Evolutionary conservation across 108 stramenopile species (phyloP).

Genomic region (Licmophora abbreviata): DNA sequence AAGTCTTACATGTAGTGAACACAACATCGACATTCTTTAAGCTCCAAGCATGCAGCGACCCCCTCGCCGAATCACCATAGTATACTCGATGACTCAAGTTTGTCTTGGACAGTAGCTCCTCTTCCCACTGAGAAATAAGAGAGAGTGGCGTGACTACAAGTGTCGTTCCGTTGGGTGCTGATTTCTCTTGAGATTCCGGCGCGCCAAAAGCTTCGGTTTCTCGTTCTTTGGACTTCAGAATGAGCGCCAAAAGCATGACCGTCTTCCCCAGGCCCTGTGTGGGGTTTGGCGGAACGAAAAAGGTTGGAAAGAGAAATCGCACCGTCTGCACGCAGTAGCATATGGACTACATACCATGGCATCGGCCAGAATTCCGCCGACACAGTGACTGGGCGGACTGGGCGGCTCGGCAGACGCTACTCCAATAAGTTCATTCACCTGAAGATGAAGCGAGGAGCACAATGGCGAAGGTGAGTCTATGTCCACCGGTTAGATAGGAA

Average conservation of each 20-base stretch:
- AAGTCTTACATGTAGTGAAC: constrained; percentile 47
- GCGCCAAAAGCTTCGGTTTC: background rate
- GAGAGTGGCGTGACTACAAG: constrained; percentile 75
- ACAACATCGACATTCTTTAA: constrained; percentile 68
- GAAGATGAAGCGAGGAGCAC: too few species aligned
- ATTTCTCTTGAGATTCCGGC: constrained; percentile 2
- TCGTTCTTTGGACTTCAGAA: constrained; percentile 44
- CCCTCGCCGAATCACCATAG: constrained; percentile 38
- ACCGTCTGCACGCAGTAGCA: background rate
- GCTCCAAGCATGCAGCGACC: constrained; percentile 3
- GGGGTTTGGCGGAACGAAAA: background rate
- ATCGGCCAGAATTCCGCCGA: constrained; percentile 75
- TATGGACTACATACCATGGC: constrained; percentile 38
- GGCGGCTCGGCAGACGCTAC: constrained; percentile 48
- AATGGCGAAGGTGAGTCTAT: too few species aligned
- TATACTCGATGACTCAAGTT: constrained; percentile 41
- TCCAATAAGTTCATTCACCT: constrained; percentile 62
- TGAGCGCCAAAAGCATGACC: constrained; percentile 64
- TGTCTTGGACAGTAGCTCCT: constrained; percentile 76
- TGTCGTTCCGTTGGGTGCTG: constrained; percentile 31
- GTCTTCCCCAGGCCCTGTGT: constrained; percentile 72
- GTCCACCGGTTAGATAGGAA: too few species aligned
- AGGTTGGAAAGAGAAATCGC: background rate
- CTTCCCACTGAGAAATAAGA: constrained; percentile 75
- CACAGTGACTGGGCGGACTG: constrained; percentile 54